Conservation (phyloP, 139 green algal species). For the Spirogloea muscicola region DNA sequence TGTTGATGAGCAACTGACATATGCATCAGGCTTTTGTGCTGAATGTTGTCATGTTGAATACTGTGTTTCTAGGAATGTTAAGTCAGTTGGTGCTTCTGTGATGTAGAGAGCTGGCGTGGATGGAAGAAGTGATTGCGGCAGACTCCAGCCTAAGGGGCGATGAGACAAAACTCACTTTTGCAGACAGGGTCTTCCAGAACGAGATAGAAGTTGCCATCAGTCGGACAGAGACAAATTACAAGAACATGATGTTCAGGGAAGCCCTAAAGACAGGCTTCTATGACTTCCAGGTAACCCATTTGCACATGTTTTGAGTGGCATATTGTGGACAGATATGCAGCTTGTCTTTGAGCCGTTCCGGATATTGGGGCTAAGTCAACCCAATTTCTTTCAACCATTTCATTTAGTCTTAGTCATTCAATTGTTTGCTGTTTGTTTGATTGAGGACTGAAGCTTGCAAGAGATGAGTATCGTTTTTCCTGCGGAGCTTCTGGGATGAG, state of each 20-base stretch:
- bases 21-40: neutral
- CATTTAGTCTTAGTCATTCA: neutral
- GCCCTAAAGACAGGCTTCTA: conserved; percentile 86
- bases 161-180: conserved; percentile 54
- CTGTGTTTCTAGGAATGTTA: neutral
- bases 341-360: neutral
- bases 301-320: conserved; percentile 55
- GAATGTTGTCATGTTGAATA: neutral
- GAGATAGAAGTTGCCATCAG: conserved; percentile 78
- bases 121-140: conserved; percentile 74
- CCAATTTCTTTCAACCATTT: neutral
- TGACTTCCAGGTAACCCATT: conserved; percentile 46
- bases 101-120: conserved; percentile 79
- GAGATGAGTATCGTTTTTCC: conserved; percentile 83
- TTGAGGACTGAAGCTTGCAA: conserved; percentile 18
- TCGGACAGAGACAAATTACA: conserved; percentile 58
- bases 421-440: neutral
- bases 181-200: conserved; percentile 89
- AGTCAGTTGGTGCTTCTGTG: conserved; percentile 6
- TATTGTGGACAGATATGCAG: neutral
- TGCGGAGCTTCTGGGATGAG: conserved; percentile 80
- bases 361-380: neutral
- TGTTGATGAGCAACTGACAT: neutral
- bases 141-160: conserved; percentile 31
- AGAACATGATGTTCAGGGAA: conserved; percentile 90